Evolutionary conservation across 208 protist genomes (phyloP).

Genomic region (Angomonas deanei): DNA sequence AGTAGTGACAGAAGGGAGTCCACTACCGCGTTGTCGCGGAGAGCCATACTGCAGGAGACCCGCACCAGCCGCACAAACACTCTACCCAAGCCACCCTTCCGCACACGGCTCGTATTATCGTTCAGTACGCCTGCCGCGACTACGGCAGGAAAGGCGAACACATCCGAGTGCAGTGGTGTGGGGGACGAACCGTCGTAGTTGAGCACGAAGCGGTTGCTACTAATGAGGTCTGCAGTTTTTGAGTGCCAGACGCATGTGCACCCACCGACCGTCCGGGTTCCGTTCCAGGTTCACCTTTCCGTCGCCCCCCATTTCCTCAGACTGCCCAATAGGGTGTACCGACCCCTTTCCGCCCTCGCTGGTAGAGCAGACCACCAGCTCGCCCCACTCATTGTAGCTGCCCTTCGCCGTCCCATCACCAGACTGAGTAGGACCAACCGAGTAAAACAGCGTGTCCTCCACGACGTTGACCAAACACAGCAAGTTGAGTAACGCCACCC

Average conservation of each 20-base stretch:
- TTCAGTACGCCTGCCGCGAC: slow-evolving; percentile 3
- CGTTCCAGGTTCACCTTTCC: slow-evolving; percentile 21
- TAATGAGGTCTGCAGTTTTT: slow-evolving; percentile 60
- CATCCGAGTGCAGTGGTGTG: slow-evolving; percentile 7
- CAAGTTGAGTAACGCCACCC: slow-evolving; percentile 38
- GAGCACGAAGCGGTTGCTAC: slow-evolving; percentile 35
- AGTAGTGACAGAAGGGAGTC: slow-evolving; percentile 34
- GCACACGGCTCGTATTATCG: slow-evolving; percentile 4
- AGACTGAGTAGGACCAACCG: slow-evolving; percentile 5
- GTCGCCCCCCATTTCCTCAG: slow-evolving; percentile 14
- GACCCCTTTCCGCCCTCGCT: background rate
- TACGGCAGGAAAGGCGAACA: slow-evolving; percentile 4
- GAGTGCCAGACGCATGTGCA: slow-evolving; percentile 63
- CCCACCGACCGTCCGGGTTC: slow-evolving; percentile 65
- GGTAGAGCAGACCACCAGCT: slow-evolving; percentile 21
- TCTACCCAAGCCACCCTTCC: slow-evolving; percentile 65
- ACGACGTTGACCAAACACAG: slow-evolving; percentile 44
- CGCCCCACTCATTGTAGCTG: slow-evolving; percentile 52
- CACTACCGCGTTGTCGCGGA: slow-evolving; percentile 24
- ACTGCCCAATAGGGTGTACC: slow-evolving; percentile 1
- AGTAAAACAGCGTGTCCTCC: slow-evolving; percentile 77
- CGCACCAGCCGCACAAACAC: slow-evolving; percentile 77
- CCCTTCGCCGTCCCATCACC: background rate
- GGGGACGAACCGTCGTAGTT: slow-evolving; percentile 42
- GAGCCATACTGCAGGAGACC: slow-evolving; percentile 56